Conservation (phyloP, 2,329 filamentous ascomycete species). For the Dryadomyces sulphureus region DNA sequence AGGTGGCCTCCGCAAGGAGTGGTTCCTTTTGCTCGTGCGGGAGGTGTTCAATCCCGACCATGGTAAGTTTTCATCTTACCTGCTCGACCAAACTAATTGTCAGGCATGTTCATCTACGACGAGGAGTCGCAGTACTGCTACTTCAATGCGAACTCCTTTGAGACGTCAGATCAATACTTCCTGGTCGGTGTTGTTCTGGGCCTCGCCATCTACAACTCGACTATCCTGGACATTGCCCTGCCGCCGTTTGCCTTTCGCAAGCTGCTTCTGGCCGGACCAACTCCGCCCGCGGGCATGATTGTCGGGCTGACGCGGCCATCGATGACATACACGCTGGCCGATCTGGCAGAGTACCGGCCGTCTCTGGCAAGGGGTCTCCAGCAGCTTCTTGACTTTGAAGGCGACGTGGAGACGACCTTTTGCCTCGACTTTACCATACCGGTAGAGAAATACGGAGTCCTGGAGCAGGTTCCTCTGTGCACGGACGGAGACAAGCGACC, state of each 20-base stretch:
- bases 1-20: constrained; percentile 81
- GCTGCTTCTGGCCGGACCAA: constrained; percentile 62
- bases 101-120: constrained; percentile 84
- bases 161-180: constrained; percentile 85
- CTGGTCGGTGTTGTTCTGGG: constrained; percentile 78
- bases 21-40: constrained; percentile 77
- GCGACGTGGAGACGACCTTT: constrained; percentile 68
- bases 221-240: constrained; percentile 75
- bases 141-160: constrained; percentile 81
- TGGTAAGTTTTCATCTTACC: constrained; percentile 36
- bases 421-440: constrained; percentile 70
- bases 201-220: constrained; percentile 88
- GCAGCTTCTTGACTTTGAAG: constrained; percentile 67
- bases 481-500: constrained; percentile 55
- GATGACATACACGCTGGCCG: constrained; percentile 64
- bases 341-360: constrained; percentile 71
- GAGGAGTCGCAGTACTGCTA: constrained; percentile 85
- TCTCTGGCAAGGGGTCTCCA: constrained; percentile 59
- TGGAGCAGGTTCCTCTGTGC: constrained; percentile 54
- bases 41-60: constrained; percentile 87
- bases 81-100: not conserved
- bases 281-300: constrained; percentile 32
- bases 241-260: constrained; percentile 86
- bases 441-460: constrained; percentile 60
- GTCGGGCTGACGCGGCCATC: constrained; percentile 41